Conservation (phyloP, 2,329 filamentous ascomycete genomes). For the Colletotrichum destructivum region DNA sequence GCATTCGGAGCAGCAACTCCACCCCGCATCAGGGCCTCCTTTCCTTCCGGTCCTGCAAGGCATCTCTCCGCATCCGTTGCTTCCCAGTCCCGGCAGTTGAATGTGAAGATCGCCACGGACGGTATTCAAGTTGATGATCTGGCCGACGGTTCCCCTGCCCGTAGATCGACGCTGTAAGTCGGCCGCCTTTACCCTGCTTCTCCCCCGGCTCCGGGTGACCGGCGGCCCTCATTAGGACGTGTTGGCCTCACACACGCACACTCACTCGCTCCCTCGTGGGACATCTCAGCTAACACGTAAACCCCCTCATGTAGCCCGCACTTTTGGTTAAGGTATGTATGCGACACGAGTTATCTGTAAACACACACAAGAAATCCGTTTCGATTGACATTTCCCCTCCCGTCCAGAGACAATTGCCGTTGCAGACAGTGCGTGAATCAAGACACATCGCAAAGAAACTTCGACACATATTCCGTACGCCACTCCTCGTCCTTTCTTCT, state of each 20-base stretch:
- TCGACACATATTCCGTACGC: conserved; percentile 58
- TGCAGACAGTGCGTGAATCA: conserved; percentile 59
- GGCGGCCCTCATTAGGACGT: background rate
- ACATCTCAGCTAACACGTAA: conserved; percentile 6
- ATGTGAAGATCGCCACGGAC: conserved; percentile 14
- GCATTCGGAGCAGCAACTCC: conserved; percentile 9
- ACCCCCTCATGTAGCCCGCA: conserved; percentile 30
- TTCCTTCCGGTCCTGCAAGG: conserved; percentile 11
- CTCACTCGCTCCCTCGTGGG: no score
- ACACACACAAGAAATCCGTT: background rate
- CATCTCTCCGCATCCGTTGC: conserved; percentile 29
- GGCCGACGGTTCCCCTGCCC: conserved; percentile 4
- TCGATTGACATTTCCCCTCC: conserved; percentile 2
- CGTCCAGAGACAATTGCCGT: conserved; percentile 59
- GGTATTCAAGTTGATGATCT: conserved; percentile 32
- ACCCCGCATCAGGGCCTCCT: conserved; percentile 15
- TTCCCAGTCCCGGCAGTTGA: background rate
- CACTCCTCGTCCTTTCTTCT: background rate
- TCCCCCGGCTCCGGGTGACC: conserved; percentile 9
- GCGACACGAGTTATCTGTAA: background rate
- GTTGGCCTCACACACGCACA: background rate
- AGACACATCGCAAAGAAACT: conserved; percentile 59
- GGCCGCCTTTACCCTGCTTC: no score
- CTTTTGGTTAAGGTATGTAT: conserved; percentile 44
- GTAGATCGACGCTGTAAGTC: conserved; percentile 42